phyloP scores from a whole-genome alignment of 805 yeast genomes.

The Spathaspora arborariae region DNA sequence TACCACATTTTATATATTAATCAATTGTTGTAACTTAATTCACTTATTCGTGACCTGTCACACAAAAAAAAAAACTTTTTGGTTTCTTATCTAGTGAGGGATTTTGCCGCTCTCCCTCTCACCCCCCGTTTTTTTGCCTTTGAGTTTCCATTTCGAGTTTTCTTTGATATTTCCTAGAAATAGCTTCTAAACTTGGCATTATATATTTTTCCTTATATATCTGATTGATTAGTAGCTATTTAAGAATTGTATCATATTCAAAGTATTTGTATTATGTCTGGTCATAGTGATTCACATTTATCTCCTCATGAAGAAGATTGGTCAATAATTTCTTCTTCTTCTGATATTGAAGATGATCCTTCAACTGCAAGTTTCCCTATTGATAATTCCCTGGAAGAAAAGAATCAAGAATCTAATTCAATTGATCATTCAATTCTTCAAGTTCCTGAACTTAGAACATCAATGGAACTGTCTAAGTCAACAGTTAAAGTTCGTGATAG shows the following conservation, averaged over 20 bases:
- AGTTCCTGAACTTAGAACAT: slow-evolving; percentile 1
- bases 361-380: slow-evolving; percentile 14
- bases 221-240: background rate
- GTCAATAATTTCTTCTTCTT: slow-evolving; percentile 41
- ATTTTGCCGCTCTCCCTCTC: background rate
- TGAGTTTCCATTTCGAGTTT: background rate
- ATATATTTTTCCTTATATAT: background rate
- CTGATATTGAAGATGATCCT: slow-evolving; percentile 26
- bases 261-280: background rate
- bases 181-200: too few relatives aligned
- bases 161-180: background rate
- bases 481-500: background rate
- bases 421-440: background rate
- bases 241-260: background rate
- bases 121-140: background rate
- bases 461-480: background rate
- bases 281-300: background rate
- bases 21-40: too few relatives aligned
- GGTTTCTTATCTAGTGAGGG: background rate
- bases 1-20: too few relatives aligned
- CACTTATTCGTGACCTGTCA: background rate
- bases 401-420: background rate
- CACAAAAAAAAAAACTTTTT: background rate
- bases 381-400: slow-evolving; percentile 9
- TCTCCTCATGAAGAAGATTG: slow-evolving; percentile 35